Evolutionary conservation across 83 land plant genomes (phyloP).

Genomic region (Picea abies): DNA sequence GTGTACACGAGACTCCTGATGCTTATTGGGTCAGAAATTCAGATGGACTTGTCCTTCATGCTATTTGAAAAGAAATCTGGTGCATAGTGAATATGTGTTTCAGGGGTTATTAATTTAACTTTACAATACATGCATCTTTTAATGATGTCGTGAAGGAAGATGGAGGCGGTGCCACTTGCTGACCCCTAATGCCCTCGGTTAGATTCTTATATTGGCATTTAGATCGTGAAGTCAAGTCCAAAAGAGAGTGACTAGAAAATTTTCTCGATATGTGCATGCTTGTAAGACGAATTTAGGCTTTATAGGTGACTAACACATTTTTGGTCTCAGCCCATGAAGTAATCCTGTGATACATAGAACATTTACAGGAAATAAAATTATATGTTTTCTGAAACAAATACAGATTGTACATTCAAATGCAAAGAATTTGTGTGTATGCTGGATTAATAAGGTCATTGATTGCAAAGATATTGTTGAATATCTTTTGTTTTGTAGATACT

Average conservation of each 20-base stretch:
- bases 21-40: not conserved
- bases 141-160: not conserved
- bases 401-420: not conserved
- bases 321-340: not conserved
- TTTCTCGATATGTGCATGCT: not conserved
- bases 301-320: not conserved
- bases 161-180: not conserved
- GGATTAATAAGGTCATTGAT: not conserved
- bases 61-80: not conserved
- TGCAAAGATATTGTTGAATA: not conserved
- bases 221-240: too few relatives aligned
- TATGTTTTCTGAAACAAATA: too few relatives aligned
- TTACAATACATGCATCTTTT: not conserved
- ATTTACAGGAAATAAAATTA: too few relatives aligned
- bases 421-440: not conserved
- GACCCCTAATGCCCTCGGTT: not conserved
- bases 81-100: not conserved
- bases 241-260: constrained; percentile 1
- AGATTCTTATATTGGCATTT: not conserved
- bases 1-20: not conserved
- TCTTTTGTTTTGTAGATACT: constrained; percentile 54
- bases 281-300: not conserved
- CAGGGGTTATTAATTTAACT: not conserved
- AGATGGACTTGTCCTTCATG: not conserved
- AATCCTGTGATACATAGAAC: too few relatives aligned